Evolutionary conservation across 305 asterid species (phyloP).

Genomic region (Petunia hybrid): DNA sequence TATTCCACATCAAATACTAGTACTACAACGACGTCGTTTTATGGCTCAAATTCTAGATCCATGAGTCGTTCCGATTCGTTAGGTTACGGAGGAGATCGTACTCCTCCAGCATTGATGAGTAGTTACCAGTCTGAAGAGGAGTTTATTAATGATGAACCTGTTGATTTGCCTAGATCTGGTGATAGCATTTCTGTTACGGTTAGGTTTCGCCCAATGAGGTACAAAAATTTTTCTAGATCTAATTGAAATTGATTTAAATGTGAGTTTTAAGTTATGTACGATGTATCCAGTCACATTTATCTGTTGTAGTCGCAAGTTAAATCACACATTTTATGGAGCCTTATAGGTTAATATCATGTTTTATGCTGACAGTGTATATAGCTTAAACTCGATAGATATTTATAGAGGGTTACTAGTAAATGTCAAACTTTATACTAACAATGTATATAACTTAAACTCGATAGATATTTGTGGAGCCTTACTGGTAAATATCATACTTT

Average conservation of each 20-base stretch:
- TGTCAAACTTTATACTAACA: too few species aligned
- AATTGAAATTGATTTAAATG: conserved; percentile 49
- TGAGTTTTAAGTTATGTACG: conserved; percentile 32
- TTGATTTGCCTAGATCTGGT: conserved; percentile 79
- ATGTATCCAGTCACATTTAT: too few species aligned
- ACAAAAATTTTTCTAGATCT: conserved; percentile 68
- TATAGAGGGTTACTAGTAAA: too few species aligned
- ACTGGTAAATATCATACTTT: too few species aligned
- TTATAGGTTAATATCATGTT: too few species aligned
- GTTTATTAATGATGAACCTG: conserved; percentile 65
- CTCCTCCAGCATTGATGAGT: too few species aligned
- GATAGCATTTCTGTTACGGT: conserved; percentile 95
- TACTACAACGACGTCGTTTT: conserved; percentile 68
- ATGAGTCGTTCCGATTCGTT: conserved; percentile 61
- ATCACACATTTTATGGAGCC: too few species aligned
- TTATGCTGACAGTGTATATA: too few species aligned
- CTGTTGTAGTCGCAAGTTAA: too few species aligned
- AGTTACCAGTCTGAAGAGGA: conserved; percentile 75
- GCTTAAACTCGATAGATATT: too few species aligned
- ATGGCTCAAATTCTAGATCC: conserved; percentile 86
- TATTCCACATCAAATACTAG: conserved; percentile 82
- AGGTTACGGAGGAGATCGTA: conserved; percentile 48
- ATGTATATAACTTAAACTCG: too few species aligned
- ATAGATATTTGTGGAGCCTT: too few species aligned
- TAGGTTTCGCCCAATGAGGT: conserved; percentile 97